These are phyloP conservation scores for Letharia lupina DNA, from an alignment of 495 filamentous ascomycete species.

Conservation along the genomic window DNA sequence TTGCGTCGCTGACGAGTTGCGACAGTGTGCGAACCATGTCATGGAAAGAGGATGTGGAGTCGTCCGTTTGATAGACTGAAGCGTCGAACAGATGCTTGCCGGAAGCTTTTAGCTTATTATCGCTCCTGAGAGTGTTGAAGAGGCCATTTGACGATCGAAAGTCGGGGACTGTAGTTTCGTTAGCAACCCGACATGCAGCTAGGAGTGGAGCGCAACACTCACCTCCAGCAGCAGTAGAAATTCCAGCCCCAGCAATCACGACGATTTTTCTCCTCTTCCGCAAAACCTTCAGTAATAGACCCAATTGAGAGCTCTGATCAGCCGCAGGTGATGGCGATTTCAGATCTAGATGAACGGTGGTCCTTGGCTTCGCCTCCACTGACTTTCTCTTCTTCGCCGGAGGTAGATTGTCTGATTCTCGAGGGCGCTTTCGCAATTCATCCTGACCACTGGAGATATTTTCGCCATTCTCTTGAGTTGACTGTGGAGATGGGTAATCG, in stretches of 20 bases:
- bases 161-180: conserved; percentile 65
- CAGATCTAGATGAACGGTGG: conserved; percentile 68
- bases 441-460: conserved; percentile 21
- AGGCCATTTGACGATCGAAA: conserved; percentile 87
- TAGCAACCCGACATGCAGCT: conserved; percentile 54
- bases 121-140: conserved; percentile 70
- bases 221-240: conserved; percentile 94
- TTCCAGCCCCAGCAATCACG: conserved; percentile 91
- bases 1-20: conserved; percentile 59
- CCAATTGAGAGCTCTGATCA: conserved; percentile 51
- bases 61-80: conserved; percentile 87
- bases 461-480: conserved; percentile 46
- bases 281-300: conserved; percentile 64
- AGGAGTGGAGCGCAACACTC: conserved; percentile 40
- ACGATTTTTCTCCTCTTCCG: conserved; percentile 91
- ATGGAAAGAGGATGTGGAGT: conserved; percentile 81
- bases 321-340: conserved; percentile 35
- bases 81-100: conserved; percentile 96
- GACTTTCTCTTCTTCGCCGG: conserved; percentile 68
- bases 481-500: conserved; percentile 45
- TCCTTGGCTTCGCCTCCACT: conserved; percentile 61
- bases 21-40: conserved; percentile 89
- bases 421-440: conserved; percentile 20
- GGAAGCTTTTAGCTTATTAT: conserved; percentile 85
- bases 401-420: conserved; percentile 46